A percentile compares a stretch with the other conserved stretches of the same genome.
phyloP scores from a whole-genome alignment of 208 protist genomes.

The Leptomonas seymouri region DNA sequence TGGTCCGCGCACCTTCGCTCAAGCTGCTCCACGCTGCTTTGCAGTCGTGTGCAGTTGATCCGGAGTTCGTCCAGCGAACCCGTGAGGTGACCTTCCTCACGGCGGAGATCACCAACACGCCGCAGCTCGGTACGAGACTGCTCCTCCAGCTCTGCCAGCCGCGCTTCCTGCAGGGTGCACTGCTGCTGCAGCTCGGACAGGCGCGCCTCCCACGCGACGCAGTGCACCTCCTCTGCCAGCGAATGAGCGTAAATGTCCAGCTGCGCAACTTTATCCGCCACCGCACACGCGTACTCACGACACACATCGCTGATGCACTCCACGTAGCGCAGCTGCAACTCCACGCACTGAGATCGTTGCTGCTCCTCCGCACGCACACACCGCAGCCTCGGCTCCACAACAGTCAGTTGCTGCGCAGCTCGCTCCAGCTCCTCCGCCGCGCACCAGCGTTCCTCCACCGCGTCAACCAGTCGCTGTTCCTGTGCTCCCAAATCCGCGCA shows the following conservation, averaged over 20 bases:
- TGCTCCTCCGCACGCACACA: not conserved
- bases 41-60: not conserved
- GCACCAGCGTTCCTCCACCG: not conserved
- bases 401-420: not conserved
- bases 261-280: slow-evolving; percentile 11
- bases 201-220: not conserved
- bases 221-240: not conserved
- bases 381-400: slow-evolving; percentile 2
- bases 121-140: not conserved
- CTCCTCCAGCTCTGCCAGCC: not conserved
- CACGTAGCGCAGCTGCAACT: not conserved
- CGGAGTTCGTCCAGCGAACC: not conserved
- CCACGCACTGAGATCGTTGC: not conserved
- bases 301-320: slow-evolving; percentile 2
- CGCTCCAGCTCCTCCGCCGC: slow-evolving; percentile 2
- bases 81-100: not conserved
- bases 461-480: slow-evolving; percentile 1
- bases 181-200: slow-evolving; percentile 4
- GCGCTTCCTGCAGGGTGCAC: not conserved
- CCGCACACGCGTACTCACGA: slow-evolving; percentile 3
- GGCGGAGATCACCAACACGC: not conserved
- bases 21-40: not conserved
- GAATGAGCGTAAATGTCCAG: not conserved
- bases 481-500: slow-evolving; percentile 11
- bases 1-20: not conserved